Evolutionary conservation across 2,329 filamentous ascomycete genomes (phyloP), one percentile per base, ranked within the genome.

Genomic region (Xylariaceae sp.): DNA sequence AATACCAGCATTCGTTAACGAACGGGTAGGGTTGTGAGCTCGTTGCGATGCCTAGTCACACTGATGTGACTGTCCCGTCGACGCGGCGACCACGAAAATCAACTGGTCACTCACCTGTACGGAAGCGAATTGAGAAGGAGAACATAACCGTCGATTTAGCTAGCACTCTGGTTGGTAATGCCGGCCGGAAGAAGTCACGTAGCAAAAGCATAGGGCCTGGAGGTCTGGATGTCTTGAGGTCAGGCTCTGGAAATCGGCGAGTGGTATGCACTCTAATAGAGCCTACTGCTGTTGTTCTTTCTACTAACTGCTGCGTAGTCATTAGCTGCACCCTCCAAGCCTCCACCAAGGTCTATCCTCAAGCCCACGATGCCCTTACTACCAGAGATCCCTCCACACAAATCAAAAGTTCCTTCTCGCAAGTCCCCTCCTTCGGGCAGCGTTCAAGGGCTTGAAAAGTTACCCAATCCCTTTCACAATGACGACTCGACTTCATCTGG

Each of bases 171-270:
- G 78, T 76, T 24, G 77, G 76, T 53, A 79, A 70, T 63, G 66
- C 59, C 53, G 59, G 72, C 67, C 77, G 81, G 58, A 82, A 81
- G 75, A 93, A 92, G 75, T 89, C 88, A 53, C 86, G 94, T 61
- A 97, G 93, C 75, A 97, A 97, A 78, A 97, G 93, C 74, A 87
- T 99, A 63, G 94, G 94, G 2, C 93, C 94, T 13, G 94, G 93
- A 44, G 92, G 92, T 21, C 75, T 96, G 39, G 92, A 95, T 77
- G 87, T 88, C 52, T 79, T 95, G 50, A 92, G 88, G 71, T 82
- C 87, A 67, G 83, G 82, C 37, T 83, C 80, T 67, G 90, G 89
- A 27, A 95, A 96, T 70, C 80, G 89, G 64, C 84, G 89, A 72
- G 89, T 91, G 76, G 91, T 94, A 81, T 67, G 78, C 27, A 6